A percentile compares a stretch with the other conserved stretches of the same genome.
phyloP scores from a whole-genome alignment of 306 rosid species.

The Medicago lupulina region DNA sequence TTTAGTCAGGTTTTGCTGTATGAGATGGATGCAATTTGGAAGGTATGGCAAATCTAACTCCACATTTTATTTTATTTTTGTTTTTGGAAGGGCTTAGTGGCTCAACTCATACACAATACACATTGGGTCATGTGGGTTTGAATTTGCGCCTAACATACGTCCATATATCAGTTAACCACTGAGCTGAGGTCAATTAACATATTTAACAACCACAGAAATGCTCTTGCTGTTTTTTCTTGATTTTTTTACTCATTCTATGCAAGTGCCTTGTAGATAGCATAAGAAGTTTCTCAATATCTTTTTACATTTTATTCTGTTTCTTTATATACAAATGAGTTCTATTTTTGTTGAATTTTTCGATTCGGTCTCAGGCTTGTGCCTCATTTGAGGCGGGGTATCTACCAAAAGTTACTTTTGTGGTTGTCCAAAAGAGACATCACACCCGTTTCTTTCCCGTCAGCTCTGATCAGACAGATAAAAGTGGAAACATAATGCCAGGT shows the following conservation, averaged over 20 bases:
- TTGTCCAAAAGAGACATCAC: constrained; percentile 82
- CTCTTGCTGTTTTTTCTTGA: background rate
- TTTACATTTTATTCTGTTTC: no score
- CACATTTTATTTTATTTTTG: background rate
- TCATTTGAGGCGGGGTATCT: constrained; percentile 54
- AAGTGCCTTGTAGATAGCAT: background rate
- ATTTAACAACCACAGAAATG: background rate
- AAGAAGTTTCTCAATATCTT: background rate
- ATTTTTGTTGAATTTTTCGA: background rate
- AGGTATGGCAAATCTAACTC: constrained; percentile 47
- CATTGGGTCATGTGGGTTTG: background rate
- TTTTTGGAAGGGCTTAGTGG: background rate
- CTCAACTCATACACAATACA: background rate
- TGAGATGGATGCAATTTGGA: constrained; percentile 84
- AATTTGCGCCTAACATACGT: background rate
- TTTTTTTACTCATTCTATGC: background rate
- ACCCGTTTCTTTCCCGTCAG: constrained; percentile 65
- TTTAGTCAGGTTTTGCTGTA: constrained; percentile 74
- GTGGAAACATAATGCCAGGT: constrained; percentile 92
- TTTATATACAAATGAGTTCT: background rate
- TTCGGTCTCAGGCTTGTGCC: constrained; percentile 63
- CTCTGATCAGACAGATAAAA: constrained; percentile 45
- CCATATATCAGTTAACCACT: background rate
- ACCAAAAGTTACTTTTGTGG: constrained; percentile 70
- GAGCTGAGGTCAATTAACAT: background rate